phyloP scores from a whole-genome alignment of 495 filamentous ascomycete genomes.

The Xylaria curta region DNA sequence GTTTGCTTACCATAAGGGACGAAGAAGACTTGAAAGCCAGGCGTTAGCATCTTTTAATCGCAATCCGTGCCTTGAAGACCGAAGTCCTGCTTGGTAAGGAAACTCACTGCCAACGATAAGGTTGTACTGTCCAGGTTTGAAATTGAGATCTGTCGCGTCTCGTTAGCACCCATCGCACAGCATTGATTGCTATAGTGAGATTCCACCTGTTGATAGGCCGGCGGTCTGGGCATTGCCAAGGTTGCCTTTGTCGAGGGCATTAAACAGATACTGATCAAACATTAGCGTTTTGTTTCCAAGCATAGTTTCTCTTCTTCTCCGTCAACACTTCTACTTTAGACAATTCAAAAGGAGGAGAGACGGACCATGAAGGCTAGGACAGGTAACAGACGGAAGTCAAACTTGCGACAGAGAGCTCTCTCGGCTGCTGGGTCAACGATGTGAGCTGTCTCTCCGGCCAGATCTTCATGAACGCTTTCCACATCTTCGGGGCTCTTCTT shows the following conservation, averaged over 20 bases:
- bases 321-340: background rate
- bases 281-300: conserved; percentile 11
- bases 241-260: conserved; percentile 71
- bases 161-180: conserved; percentile 4
- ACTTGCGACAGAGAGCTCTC: conserved; percentile 66
- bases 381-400: conserved; percentile 67
- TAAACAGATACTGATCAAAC: conserved; percentile 58
- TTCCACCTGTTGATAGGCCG: conserved; percentile 51
- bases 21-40: conserved; percentile 62
- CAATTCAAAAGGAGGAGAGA: background rate
- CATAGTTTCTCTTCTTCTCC: background rate
- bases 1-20: conserved; percentile 62
- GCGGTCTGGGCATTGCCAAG: conserved; percentile 74
- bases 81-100: background rate
- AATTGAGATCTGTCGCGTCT: conserved; percentile 54
- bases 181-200: background rate
- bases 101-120: conserved; percentile 61
- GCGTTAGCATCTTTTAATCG: conserved; percentile 4
- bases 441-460: conserved; percentile 26
- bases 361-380: conserved; percentile 68
- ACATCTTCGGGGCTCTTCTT: conserved; percentile 31
- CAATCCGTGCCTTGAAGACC: background rate
- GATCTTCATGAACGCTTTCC: conserved; percentile 29
- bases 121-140: conserved; percentile 72
- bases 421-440: conserved; percentile 56